A percentile compares a stretch with the other conserved stretches of the same genome.
Conservation (phyloP, 129 eudicot species). For the Logfia minima region DNA sequence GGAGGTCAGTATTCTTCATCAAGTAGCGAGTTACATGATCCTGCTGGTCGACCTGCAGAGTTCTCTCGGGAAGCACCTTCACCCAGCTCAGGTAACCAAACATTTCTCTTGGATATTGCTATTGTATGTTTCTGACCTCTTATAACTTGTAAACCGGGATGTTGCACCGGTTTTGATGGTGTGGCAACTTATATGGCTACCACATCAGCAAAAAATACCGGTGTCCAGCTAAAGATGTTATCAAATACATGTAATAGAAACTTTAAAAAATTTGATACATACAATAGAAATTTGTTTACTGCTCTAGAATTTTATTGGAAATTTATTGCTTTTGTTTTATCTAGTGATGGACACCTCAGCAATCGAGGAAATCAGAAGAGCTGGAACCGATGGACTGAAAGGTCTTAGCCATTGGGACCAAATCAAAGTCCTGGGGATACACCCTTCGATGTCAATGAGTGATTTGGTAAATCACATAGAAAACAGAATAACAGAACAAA, state of each 20-base stretch:
- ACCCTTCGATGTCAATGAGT: slow-evolving; percentile 65
- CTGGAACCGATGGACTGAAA: slow-evolving; percentile 22
- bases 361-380: slow-evolving; percentile 44
- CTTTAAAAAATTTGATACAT: too few species aligned
- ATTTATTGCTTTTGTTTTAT: background rate
- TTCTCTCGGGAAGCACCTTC: slow-evolving; percentile 61
- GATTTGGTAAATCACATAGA: slow-evolving; percentile 69
- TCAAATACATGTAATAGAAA: too few species aligned
- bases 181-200: too few species aligned
- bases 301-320: background rate
- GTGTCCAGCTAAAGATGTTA: too few species aligned
- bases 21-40: slow-evolving; percentile 39
- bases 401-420: slow-evolving; percentile 40
- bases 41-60: slow-evolving; percentile 36
- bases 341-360: slow-evolving; percentile 58
- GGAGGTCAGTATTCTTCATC: slow-evolving; percentile 42
- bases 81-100: slow-evolving; percentile 73
- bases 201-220: too few species aligned
- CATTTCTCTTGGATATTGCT: too few species aligned
- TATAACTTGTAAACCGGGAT: too few species aligned
- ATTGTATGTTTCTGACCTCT: too few species aligned
- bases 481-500: slow-evolving; percentile 47
- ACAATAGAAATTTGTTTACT: background rate
- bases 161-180: too few species aligned
- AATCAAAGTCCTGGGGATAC: slow-evolving; percentile 50